Evolutionary conservation across 2,329 filamentous ascomycete genomes (phyloP).

Genomic region (Alternaria postmessia): DNA sequence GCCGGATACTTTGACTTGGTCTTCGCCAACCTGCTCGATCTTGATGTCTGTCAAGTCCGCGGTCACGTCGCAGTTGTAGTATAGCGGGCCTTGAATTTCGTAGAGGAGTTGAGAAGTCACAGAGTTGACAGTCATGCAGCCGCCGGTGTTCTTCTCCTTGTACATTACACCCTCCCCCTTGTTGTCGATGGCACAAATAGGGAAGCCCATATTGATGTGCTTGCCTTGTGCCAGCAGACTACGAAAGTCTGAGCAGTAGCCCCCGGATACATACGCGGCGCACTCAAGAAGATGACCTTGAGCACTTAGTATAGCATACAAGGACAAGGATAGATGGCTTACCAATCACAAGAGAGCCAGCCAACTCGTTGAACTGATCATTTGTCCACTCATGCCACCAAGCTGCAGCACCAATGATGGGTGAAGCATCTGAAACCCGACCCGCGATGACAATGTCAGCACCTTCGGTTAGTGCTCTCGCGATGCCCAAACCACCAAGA

Average conservation of each 20-base stretch:
- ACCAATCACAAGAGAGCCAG: conserved; percentile 43
- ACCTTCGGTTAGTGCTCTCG: conserved; percentile 32
- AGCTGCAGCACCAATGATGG: conserved; percentile 58
- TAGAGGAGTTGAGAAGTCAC: conserved; percentile 62
- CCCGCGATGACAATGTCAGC: conserved; percentile 47
- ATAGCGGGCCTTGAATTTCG: conserved; percentile 39
- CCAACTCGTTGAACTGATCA: conserved; percentile 44
- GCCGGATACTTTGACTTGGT: conserved; percentile 52
- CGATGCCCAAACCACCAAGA: conserved; percentile 32
- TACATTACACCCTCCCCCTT: conserved; percentile 29
- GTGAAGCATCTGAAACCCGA: conserved; percentile 38
- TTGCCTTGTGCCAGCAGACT: conserved; percentile 43
- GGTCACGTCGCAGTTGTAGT: conserved; percentile 59
- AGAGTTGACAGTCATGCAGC: conserved; percentile 55
- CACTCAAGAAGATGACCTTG: conserved; percentile 54
- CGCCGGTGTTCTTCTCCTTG: conserved; percentile 45
- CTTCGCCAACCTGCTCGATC: conserved; percentile 53
- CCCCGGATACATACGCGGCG: conserved; percentile 43
- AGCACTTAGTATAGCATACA: conserved; percentile 44
- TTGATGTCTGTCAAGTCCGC: conserved; percentile 33
- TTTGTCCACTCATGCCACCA: conserved; percentile 63
- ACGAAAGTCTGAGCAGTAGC: conserved; percentile 52
- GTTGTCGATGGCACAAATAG: conserved; percentile 31
- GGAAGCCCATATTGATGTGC: conserved; percentile 47
- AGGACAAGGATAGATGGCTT: background rate